A percentile compares a stretch with the other conserved stretches of the same genome.
phyloP scores from a whole-genome alignment of 202 grass and related monocot species.

The Hordeum pubiflorum region DNA sequence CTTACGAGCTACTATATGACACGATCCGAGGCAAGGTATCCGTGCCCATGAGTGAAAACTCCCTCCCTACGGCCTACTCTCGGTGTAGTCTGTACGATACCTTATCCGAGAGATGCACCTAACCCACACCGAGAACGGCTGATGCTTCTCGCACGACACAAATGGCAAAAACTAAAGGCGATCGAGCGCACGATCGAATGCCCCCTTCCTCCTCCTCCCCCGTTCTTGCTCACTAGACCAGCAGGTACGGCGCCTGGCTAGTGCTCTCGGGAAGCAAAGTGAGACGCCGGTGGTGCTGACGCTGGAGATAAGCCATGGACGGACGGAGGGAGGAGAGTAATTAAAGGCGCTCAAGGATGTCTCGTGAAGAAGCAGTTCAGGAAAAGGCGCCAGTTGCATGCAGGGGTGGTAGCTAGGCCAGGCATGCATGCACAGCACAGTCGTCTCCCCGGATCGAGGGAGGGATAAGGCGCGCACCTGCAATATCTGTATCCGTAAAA shows the following conservation, averaged over 20 bases:
- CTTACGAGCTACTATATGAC: not conserved
- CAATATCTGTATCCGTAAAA: not conserved
- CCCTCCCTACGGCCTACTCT: not conserved
- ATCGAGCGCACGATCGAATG: not conserved
- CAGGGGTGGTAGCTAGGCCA: not conserved
- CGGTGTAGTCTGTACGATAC: not conserved
- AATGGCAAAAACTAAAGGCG: constrained; percentile 15
- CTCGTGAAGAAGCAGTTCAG: constrained; percentile 70
- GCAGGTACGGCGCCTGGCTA: not conserved
- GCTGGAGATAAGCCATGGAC: constrained; percentile 31
- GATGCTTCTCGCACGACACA: constrained; percentile 8
- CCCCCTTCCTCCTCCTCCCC: not conserved
- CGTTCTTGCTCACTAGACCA: not conserved
- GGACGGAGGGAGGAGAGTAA: constrained; percentile 16
- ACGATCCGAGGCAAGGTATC: constrained; percentile 2
- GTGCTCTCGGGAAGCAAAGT: not conserved
- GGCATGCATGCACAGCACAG: not conserved
- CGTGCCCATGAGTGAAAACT: not conserved
- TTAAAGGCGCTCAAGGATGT: constrained; percentile 71
- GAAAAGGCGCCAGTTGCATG: constrained; percentile 28
- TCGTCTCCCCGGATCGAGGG: not conserved
- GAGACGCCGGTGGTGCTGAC: not conserved
- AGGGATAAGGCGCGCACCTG: constrained; percentile 4
- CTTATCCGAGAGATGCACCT: not conserved
- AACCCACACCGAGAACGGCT: not conserved